These are phyloP conservation scores for Stagonosporopsis vannaccii DNA, from an alignment of 2,329 filamentous ascomycete genomes.

Conservation along the genomic window DNA sequence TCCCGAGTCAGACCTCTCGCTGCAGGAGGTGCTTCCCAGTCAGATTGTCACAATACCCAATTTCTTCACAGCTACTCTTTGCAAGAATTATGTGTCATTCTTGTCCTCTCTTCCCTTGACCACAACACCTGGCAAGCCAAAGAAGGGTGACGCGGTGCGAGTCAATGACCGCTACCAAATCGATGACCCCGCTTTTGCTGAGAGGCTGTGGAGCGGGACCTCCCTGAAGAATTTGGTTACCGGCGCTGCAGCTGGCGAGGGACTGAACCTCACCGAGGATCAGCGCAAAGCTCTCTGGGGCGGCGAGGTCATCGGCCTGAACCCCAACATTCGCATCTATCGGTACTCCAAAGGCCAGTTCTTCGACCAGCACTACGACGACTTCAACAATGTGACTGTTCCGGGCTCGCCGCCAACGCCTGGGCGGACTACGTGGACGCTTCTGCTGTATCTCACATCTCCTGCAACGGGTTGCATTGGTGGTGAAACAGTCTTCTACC, in stretches of 20 bases:
- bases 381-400: conserved; percentile 76
- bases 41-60: conserved; percentile 78
- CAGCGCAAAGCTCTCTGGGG: conserved; percentile 67
- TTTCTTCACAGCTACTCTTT: conserved; percentile 78
- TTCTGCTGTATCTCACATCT: conserved; percentile 86
- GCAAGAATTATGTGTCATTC: conserved; percentile 78
- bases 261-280: conserved; percentile 36
- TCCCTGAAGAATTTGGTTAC: conserved; percentile 69
- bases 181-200: conserved; percentile 76
- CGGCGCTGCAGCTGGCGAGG: conserved; percentile 45
- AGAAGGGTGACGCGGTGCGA: conserved; percentile 79
- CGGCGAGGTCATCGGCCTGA: conserved; percentile 82
- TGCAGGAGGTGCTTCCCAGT: conserved; percentile 64
- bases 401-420: conserved; percentile 49
- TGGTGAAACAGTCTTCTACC: conserved; percentile 92
- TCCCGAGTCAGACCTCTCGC: conserved; percentile 68
- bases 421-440: conserved; percentile 86
- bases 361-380: conserved; percentile 94
- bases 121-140: conserved; percentile 80
- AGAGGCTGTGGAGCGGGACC: conserved; percentile 78
- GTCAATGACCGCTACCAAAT: conserved; percentile 92
- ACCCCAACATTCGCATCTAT: conserved; percentile 88
- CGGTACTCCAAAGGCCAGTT: conserved; percentile 86
- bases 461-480: conserved; percentile 76
- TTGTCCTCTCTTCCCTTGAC: conserved; percentile 73